Base-by-base conservation (phyloP, 2,329 filamentous ascomycete genomes). In the Zelopaecilomyces penicillatus region DNA sequence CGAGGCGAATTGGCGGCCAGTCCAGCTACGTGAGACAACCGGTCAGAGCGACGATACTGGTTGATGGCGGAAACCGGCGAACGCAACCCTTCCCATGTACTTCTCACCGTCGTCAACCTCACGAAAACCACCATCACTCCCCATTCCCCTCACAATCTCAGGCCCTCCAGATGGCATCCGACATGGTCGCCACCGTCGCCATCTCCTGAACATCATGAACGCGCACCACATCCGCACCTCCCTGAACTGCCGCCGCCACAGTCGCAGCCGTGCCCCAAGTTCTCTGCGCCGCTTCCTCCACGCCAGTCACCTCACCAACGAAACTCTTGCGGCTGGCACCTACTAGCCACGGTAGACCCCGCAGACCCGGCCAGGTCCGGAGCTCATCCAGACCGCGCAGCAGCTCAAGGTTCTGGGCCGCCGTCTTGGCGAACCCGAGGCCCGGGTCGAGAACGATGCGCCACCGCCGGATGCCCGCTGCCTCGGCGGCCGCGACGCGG, bases 391-490 rank as follows among this genome's bases (percentile, higher is more conserved):
- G 65, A 1, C 78, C 67, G 6, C 85, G 73, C 31, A 98, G 68
- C 3, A 98, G 68, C 54, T 88, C 81, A 3, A 96, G 68, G 63
- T 96, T 96, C 62, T 96, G 88, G 35, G 75, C 71, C 43, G 75
- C 72, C 1, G 79, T 82, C 69, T 98, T 98, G 45, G 93, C 89
- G 60, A 98, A 98, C 0, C 93, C 93, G 30, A 98, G 78, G 0
- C 93, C 93, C 0, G 93, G 93, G 61, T 98, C 93, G 2, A 97
- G 78, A 31, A 97, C 82, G 52, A 98, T 94, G 52, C 91, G 85
- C 93, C 93, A 98, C 40, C 90, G 82, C 4, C 87, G 76, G 37
- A 98, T 78, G 1, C 93, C 93, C 0, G 88, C 89, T 10, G 70
- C 74, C 63, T 94, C 75, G 26, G 93, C 93, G 2, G 79, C 86